These are phyloP conservation scores for Aschersonia sp. DNA, from an alignment of 2,329 filamentous ascomycete genomes.

Conservation along the genomic window DNA sequence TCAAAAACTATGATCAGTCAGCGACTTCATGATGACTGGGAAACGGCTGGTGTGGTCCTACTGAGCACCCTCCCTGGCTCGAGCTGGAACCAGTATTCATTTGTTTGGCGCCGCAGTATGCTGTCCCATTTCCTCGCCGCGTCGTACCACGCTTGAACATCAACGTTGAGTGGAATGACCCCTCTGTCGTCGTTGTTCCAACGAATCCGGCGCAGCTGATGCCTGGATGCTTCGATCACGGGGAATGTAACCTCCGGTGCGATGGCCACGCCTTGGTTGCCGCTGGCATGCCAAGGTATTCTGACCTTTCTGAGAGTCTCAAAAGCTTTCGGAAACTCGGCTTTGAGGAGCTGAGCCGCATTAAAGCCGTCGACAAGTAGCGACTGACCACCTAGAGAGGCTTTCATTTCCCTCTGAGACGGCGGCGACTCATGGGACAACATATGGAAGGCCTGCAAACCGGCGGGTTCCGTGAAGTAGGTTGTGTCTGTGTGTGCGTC, in stretches of 20 bases:
- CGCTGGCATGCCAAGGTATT: slow-evolving; percentile 74
- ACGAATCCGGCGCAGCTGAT: slow-evolving; percentile 43
- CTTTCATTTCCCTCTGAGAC: slow-evolving; percentile 16
- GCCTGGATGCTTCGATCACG: slow-evolving; percentile 48
- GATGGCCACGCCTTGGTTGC: slow-evolving; percentile 72
- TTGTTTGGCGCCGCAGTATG: slow-evolving; percentile 48
- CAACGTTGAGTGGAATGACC: slow-evolving; percentile 39
- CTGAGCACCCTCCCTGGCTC: slow-evolving; percentile 63
- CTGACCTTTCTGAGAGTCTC: slow-evolving; percentile 36
- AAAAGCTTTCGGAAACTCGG: slow-evolving; percentile 41
- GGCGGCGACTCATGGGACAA: slow-evolving; percentile 49
- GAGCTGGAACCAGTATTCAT: slow-evolving; percentile 70
- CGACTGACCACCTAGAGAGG: slow-evolving; percentile 51
- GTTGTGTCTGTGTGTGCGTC: slow-evolving; percentile 87
- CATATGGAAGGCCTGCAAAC: slow-evolving; percentile 85
- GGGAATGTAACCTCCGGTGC: slow-evolving; percentile 56
- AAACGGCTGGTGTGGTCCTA: slow-evolving; percentile 27
- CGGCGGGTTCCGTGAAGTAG: slow-evolving; percentile 86
- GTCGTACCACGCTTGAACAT: slow-evolving; percentile 55
- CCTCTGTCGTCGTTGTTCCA: slow-evolving; percentile 93
- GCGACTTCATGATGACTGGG: not conserved
- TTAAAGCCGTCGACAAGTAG: slow-evolving; percentile 78
- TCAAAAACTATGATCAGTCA: slow-evolving; percentile 55
- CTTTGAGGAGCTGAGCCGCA: slow-evolving; percentile 45
- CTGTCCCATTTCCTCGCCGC: slow-evolving; percentile 63